Conservation (phyloP, 163 green algal species). For the Trebouxiophyceae sp. region DNA sequence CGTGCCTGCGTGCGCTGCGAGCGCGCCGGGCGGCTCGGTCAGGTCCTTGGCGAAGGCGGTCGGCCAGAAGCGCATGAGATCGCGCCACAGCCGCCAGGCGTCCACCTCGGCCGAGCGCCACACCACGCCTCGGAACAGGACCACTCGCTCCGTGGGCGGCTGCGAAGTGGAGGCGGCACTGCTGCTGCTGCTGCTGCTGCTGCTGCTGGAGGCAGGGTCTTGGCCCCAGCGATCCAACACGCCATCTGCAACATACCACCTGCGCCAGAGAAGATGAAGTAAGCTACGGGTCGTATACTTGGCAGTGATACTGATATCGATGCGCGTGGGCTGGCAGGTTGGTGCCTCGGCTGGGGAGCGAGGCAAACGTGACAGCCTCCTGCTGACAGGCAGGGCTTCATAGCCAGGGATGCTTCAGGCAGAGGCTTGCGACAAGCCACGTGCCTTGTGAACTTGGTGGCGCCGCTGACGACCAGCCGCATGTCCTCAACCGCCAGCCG, state of each 20-base stretch:
- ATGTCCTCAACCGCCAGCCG: conserved; percentile 24
- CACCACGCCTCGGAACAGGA: conserved; percentile 26
- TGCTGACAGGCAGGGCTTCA: not conserved
- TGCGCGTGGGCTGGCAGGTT: too few relatives aligned
- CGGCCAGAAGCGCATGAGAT: conserved; percentile 37
- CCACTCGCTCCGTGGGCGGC: not conserved
- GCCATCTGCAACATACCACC: conserved; percentile 16
- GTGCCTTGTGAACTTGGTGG: conserved; percentile 38
- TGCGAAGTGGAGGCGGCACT: too few relatives aligned
- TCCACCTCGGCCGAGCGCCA: conserved; percentile 17
- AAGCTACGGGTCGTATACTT: not conserved
- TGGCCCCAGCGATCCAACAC: not conserved
- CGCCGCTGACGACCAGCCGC: conserved; percentile 34
- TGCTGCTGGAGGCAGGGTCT: not conserved
- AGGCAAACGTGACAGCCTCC: not conserved
- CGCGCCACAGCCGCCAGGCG: conserved; percentile 20
- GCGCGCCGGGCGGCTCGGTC: conserved; percentile 1
- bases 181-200: not conserved
- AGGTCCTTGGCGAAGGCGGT: conserved; percentile 20
- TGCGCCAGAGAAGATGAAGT: not conserved
- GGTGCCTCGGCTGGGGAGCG: too few relatives aligned
- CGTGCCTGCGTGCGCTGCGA: not conserved
- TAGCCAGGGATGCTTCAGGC: not conserved
- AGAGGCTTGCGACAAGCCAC: not conserved
- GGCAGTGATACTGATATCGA: too few relatives aligned